Percentiles rank a stretch among this genome's conserved stretches.
These are phyloP conservation scores for Alternaria brassicicola DNA, from an alignment of 2,329 filamentous ascomycete species.

Conservation along the genomic window DNA sequence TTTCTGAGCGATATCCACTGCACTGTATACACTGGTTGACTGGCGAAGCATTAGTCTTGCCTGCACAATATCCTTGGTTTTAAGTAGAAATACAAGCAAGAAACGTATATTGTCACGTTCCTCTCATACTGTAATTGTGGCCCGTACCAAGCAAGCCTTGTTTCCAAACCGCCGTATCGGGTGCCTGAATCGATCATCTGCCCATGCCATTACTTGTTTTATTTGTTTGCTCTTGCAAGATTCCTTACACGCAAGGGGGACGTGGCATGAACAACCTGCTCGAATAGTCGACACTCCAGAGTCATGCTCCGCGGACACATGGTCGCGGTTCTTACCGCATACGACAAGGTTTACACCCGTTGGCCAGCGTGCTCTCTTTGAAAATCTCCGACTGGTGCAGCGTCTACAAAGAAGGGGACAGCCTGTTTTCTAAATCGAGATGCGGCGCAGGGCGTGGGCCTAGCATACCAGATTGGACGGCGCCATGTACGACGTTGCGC, in stretches of 20 bases:
- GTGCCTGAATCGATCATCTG: background rate
- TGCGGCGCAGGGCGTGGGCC: background rate
- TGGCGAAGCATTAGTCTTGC: background rate
- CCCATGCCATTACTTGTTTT: background rate
- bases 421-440: background rate
- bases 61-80: background rate
- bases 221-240: background rate
- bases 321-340: background rate
- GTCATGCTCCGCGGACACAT: background rate
- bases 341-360: background rate
- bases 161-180: background rate
- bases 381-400: background rate
- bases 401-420: background rate
- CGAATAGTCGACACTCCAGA: background rate
- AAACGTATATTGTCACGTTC: background rate
- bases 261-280: background rate
- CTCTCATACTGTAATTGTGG: background rate
- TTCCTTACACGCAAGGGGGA: background rate
- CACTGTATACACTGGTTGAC: background rate
- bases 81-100: background rate
- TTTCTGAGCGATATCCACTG: background rate
- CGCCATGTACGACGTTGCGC: constrained; percentile 1
- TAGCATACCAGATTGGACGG: background rate
- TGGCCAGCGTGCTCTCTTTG: background rate
- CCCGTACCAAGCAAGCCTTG: background rate